Evolutionary conservation across 192 early-diverging fungal genomes (phyloP), one percentile per base, ranked within the genome.

Genomic region (Coemansia sp.): DNA sequence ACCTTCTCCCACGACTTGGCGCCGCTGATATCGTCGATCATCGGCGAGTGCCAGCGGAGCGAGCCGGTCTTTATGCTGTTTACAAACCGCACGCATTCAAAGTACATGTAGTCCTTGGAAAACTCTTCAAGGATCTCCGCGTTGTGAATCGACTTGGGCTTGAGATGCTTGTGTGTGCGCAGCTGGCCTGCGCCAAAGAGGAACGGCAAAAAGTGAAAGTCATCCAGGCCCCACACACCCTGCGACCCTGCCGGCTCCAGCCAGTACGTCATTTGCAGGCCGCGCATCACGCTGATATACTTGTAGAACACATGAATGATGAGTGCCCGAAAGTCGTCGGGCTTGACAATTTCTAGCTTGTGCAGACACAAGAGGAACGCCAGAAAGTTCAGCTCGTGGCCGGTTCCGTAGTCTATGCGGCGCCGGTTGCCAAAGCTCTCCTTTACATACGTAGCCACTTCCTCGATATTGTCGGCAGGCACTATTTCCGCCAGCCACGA

Each of bases 151-250:
- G 94, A 93, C 57, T 97, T 97, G 25, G 97, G 97, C 31, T 86
- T 81, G 55, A 98, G 81, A 49, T 95, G 83, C 72, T 91, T 95
- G 82, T 98, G 96, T 32, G 87, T 85, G 49, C 84, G 73, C 29
- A 98, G 80, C 69, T 98, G 94, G 11, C 89, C 86, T 11, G 91
- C 80, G 5, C 95, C 96, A 83, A 95, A 98, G 49, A 94, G 40
- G 68, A 95, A 98, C 6, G 97, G 94, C 68, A 98, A 69, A 60
- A 97, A 97, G 56, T 98, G 95, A 71, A 94, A 97, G 67, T 98
- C 97, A 61, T 98, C 95, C 38, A 98, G 82, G 3, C 97, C 97
- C 97, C 97, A 98, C n/a, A 98, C 97, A 52, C 97, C 97, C 58
- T 98, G 97, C 11, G 88, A 91, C 8, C 97, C 97, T 27, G 97